A percentile compares a stretch with the other conserved stretches of the same genome.
Evolutionary conservation across 495 filamentous ascomycete genomes (phyloP).

Genomic region (Daldinia decipiens): DNA sequence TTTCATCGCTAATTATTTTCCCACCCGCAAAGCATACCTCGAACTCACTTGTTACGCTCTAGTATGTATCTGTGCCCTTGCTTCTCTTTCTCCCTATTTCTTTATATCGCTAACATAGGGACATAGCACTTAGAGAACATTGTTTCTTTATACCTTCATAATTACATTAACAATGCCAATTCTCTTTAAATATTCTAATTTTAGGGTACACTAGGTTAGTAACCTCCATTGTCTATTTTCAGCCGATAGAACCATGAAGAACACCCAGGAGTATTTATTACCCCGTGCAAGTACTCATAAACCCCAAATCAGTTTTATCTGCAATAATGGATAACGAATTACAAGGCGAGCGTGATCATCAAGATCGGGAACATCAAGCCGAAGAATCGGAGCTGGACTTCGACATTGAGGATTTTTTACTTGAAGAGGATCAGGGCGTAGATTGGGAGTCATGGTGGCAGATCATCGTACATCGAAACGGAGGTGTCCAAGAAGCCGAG

Average conservation of each 20-base stretch:
- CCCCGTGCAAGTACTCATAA: background rate
- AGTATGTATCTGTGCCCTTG: too few relatives aligned
- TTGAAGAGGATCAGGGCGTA: background rate
- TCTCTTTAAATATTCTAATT: constrained; percentile 23
- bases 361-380: background rate
- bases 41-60: too few relatives aligned
- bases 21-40: background rate
- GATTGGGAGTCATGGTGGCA: constrained; percentile 35
- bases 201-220: background rate
- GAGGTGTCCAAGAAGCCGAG: background rate
- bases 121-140: background rate
- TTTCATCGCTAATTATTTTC: background rate
- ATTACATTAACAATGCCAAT: background rate
- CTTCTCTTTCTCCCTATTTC: background rate
- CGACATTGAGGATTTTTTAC: background rate
- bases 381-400: background rate
- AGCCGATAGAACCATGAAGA: background rate
- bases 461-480: constrained; percentile 34
- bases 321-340: constrained; percentile 9
- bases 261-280: background rate
- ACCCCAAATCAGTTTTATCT: background rate
- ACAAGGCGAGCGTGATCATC: background rate
- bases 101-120: background rate
- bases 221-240: constrained; percentile 24
- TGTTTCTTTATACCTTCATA: constrained; percentile 5